These are phyloP conservation scores for Plectranthus barbatus DNA, from an alignment of 257 asterid genomes.

Conservation along the genomic window DNA sequence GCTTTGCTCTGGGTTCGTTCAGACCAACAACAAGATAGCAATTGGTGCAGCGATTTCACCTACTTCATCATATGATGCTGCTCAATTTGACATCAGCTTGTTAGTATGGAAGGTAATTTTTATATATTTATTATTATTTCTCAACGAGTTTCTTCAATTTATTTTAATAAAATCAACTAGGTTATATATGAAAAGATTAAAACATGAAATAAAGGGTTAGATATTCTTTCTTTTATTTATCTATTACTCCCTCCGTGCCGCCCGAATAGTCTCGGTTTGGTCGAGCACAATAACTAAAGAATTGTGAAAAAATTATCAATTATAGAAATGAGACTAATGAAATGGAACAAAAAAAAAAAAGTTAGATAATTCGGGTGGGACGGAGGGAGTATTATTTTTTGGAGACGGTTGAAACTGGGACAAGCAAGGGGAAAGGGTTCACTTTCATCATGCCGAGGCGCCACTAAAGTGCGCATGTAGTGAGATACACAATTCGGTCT, in stretches of 20 bases:
- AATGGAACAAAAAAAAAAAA: too few relatives aligned
- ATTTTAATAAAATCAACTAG: too few relatives aligned
- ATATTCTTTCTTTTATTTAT: too few relatives aligned
- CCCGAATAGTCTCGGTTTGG: too few relatives aligned
- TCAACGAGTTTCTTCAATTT: neutral
- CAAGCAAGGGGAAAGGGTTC: neutral
- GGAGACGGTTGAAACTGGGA: neutral
- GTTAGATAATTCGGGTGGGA: too few relatives aligned
- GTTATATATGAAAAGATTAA: too few relatives aligned
- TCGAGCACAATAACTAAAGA: too few relatives aligned
- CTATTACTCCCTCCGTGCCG: too few relatives aligned
- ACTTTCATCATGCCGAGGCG: neutral
- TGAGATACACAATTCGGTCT: neutral
- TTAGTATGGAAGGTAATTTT: neutral
- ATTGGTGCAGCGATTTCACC: neutral
- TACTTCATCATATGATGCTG: neutral
- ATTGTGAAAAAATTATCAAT: too few relatives aligned
- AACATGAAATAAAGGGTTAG: neutral
- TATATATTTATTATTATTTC: too few relatives aligned
- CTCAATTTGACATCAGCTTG: neutral
- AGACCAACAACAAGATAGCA: neutral
- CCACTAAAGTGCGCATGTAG: neutral
- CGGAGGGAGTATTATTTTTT: too few relatives aligned
- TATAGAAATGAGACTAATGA: too few relatives aligned
- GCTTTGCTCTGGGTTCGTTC: neutral